Evolutionary conservation across 169 alveolate species (phyloP), one percentile per base, ranked within the genome.

Genomic region (Cryptosporidium baileyi): DNA sequence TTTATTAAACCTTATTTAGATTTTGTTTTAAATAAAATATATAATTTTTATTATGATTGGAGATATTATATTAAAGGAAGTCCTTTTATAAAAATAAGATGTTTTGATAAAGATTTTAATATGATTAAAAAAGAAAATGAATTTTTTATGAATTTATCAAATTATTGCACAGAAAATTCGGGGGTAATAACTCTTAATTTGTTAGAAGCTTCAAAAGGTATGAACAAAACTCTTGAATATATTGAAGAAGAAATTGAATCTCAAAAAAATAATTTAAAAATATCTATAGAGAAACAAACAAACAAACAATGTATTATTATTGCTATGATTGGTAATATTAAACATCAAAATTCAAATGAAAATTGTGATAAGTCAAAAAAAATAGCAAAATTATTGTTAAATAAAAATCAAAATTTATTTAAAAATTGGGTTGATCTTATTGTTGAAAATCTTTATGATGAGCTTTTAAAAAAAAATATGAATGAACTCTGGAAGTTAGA

Each of bases 401-500:
- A 57, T 22, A 57, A 38, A 13, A 19, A 17, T 19, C 54, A 28
- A 15, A 32, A 40, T 17, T 17, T 61, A 15, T n/a, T 17, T 34
- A 11, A 5, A 9, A 4, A 28, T 15, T 61, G 80, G 80, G 32
- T 6, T 54, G 85, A 74, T 57, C 9, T 54, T 24, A 26, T 74
- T 19, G 85, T 57, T n/a, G 45, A 74, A 17, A 47, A 74, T 11
- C 13, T 74, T 6, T 13, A 54, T 22, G 41, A n/a, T 30, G 67
- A 57, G 22, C 11, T 74, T 22, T 8, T 22, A n/a, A 15, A 1
- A 13, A 43, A 45, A 26, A 74, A 74, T n/a, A 22, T 49, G 22
- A 28, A 54, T 36, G 74, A 74, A 28, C 51, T 74, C 30, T 54
- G 85, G 67, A 74, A 74, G 54, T 24, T 74, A 40, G 85, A 74